Evolutionary conservation across 257 asterid genomes (phyloP).

Genomic region (Buddleja alternifolia): DNA sequence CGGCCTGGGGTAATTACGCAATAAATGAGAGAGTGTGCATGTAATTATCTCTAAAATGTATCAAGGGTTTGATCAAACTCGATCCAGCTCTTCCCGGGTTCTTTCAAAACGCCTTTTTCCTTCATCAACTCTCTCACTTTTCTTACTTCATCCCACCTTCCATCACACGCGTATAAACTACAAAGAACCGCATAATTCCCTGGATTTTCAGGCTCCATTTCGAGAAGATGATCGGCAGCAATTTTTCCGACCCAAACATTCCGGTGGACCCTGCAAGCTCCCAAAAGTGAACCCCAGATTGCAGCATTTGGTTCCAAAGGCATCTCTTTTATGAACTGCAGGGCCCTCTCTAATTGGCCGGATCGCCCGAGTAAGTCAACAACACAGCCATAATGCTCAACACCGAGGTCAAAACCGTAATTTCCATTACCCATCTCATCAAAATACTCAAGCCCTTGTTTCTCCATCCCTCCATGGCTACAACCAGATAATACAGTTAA

Average conservation of each 20-base stretch:
- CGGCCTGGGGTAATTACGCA: no score
- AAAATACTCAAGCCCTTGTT: conserved; percentile 60
- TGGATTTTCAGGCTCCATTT: conserved; percentile 73
- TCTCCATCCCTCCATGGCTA: conserved; percentile 86
- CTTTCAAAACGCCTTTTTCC: conserved; percentile 53
- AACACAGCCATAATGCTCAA: conserved; percentile 91
- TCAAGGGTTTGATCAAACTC: conserved; percentile 48
- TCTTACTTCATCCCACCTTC: conserved; percentile 79
- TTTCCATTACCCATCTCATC: conserved; percentile 40
- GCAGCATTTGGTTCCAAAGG: conserved; percentile 83
- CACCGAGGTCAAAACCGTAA: conserved; percentile 43
- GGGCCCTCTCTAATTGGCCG: conserved; percentile 72
- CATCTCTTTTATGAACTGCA: conserved; percentile 68
- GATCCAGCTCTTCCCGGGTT: conserved; percentile 88
- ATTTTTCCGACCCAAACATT: conserved; percentile 62
- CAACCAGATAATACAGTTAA: conserved; percentile 80
- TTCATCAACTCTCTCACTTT: conserved; percentile 66
- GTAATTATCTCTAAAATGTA: conserved; percentile 6
- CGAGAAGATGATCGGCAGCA: conserved; percentile 59
- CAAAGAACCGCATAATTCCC: conserved; percentile 75
- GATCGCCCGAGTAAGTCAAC: conserved; percentile 88
- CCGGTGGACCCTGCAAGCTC: conserved; percentile 76
- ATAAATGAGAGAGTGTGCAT: no score
- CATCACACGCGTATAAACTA: conserved; percentile 66
- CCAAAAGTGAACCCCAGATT: conserved; percentile 86